Evolutionary conservation across 2,329 filamentous ascomycete genomes (phyloP), one percentile per base, ranked within the genome.

Genomic region (Ophiocordyceps camponoti-leonardi): DNA sequence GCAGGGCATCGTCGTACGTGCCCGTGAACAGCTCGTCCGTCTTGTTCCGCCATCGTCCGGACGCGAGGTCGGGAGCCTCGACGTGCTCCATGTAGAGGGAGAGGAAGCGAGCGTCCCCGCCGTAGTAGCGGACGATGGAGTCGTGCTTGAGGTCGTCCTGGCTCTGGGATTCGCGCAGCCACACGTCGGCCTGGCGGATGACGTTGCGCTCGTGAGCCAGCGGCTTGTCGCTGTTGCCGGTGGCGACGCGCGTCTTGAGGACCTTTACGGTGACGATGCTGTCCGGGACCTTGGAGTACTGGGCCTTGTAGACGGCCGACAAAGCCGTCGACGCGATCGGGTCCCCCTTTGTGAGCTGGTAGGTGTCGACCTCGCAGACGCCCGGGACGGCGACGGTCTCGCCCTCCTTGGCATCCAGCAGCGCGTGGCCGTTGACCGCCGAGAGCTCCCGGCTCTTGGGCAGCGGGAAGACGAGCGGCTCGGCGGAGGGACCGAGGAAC

Each of bases 51-150:
- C 73, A 77, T 10, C 66, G 61, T 37, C 65, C 62, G 44, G 63
- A 58, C 28, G 70, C 67, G 35, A 79, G 61, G 50, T 78, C 74
- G 41, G 66, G 67, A 13, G 71, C 73, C 45, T 76, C 71, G 5
- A 78, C 66, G 48, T 77, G 71, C 54, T 78, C 74, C 74, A 79
- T 77, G 53, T 77, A 78, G 11, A 78, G 57, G 3, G 73, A 75
- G 35, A 79, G 57, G 53, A 73, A 76, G 31, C 75, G 70, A 7
- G 75, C 75, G 51, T 78, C 75, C 35, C 74, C 73, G 10, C 73
- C 73, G 48, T 77, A 74, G 45, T 76, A 64, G 20, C 67, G 67
- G 47, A 77, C 73, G 48, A 78, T 78, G 44, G 71, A 75, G 48
- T 72, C 62, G 56, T 78, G 73, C 48, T 69, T 61, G 43, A 77